Conservation (phyloP, 225 moss, liverwort and hornwort species). For the Polytrichum formosum region DNA sequence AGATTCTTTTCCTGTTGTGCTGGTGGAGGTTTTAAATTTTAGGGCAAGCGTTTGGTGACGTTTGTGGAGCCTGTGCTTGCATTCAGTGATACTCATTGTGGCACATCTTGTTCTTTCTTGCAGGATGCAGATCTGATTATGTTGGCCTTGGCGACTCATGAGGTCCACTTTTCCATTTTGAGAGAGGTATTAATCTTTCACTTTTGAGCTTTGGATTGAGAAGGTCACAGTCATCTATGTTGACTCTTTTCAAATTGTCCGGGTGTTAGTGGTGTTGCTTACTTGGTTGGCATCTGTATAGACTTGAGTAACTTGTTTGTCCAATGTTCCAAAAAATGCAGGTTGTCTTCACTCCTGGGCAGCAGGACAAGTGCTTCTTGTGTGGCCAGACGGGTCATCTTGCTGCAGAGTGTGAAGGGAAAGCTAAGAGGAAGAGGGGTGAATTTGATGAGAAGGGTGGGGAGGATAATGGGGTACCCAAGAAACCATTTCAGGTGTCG, state of each 20-base stretch:
- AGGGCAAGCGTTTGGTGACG: too few species aligned
- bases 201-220: too few species aligned
- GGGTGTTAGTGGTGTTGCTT: neutral
- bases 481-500: slow-evolving; percentile 90
- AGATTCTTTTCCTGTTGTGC: neutral
- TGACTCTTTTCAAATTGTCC: too few species aligned
- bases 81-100: too few species aligned
- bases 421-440: slow-evolving; percentile 93
- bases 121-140: slow-evolving; percentile 99
- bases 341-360: slow-evolving; percentile 96
- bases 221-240: too few species aligned
- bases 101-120: slow-evolving; percentile 3
- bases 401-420: slow-evolving; percentile 95
- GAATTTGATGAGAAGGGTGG: slow-evolving; percentile 94
- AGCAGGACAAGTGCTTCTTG: slow-evolving; percentile 97
- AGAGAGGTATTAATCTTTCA: slow-evolving; percentile 58
- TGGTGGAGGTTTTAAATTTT: too few species aligned
- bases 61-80: neutral
- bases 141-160: slow-evolving; percentile 99
- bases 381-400: slow-evolving; percentile 96
- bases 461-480: slow-evolving; percentile 50
- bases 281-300: neutral
- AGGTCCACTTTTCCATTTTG: slow-evolving; percentile 92
- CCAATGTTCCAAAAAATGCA: slow-evolving; percentile 24
- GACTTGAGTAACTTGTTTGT: slow-evolving; percentile 7